These are phyloP conservation scores for Neocucurbitaria cava DNA, from an alignment of 2,329 filamentous ascomycete genomes.

Conservation along the genomic window DNA sequence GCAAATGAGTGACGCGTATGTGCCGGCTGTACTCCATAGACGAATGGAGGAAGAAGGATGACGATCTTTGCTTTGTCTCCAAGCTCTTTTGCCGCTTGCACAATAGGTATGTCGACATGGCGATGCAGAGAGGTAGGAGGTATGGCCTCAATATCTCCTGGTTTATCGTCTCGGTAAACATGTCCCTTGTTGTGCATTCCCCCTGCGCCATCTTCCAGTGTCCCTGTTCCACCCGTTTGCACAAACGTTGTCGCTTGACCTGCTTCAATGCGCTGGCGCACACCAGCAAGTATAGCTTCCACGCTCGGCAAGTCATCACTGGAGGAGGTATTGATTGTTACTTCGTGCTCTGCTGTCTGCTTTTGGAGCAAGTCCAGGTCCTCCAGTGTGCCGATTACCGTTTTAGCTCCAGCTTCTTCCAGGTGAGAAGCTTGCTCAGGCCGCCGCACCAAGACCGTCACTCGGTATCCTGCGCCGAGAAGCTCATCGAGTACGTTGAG, in stretches of 20 bases:
- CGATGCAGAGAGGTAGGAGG: slow-evolving; percentile 54
- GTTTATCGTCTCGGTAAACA: slow-evolving; percentile 53
- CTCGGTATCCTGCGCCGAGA: slow-evolving; percentile 46
- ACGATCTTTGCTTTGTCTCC: slow-evolving; percentile 53
- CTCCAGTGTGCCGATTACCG: slow-evolving; percentile 40
- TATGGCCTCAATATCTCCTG: slow-evolving; percentile 51
- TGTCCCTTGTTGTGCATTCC: slow-evolving; percentile 38
- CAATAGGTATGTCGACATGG: slow-evolving; percentile 54
- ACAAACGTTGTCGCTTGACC: slow-evolving; percentile 54
- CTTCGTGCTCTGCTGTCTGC: slow-evolving; percentile 5
- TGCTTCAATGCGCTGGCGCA: slow-evolving; percentile 46
- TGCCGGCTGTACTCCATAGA: slow-evolving; percentile 52
- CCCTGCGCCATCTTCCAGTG: slow-evolving; percentile 48
- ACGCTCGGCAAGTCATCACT: slow-evolving; percentile 57
- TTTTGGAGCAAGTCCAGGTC: slow-evolving; percentile 5
- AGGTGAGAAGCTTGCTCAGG: slow-evolving; percentile 50
- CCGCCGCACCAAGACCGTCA: slow-evolving; percentile 54
- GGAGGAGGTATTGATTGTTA: slow-evolving; percentile 56
- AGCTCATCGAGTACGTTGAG: slow-evolving; percentile 56
- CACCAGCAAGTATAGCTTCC: slow-evolving; percentile 54
- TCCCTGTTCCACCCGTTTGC: slow-evolving; percentile 55
- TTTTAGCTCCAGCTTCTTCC: slow-evolving; percentile 44
- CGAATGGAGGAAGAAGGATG: slow-evolving; percentile 56
- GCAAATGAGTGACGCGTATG: slow-evolving; percentile 56
- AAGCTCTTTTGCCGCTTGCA: slow-evolving; percentile 46